Evolutionary conservation across 1,284 basidiomycete genomes (phyloP), one percentile per base, ranked within the genome.

Genomic region (Meira miltonrushii): DNA sequence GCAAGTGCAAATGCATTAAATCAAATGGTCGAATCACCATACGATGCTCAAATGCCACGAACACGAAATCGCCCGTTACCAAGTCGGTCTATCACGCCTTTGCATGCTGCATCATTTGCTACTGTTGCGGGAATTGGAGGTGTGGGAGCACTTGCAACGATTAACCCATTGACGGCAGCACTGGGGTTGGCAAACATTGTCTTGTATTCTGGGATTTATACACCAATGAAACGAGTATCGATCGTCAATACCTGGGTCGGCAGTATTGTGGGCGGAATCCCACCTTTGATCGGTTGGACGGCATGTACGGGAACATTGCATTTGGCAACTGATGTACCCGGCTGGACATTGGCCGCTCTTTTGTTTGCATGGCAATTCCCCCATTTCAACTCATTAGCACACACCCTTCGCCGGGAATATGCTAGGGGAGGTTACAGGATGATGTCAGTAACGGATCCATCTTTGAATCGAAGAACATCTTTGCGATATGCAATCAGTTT

Each of bases 321-420:
- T 68, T 88, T 89, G 0, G 64, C 86, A 54, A 47, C 64, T 1
- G 72, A 78, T 53, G 59, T 72, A 4, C 67, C 69, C 11, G 74
- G 55, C 5, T 76, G 74, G 74, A 56, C 69, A 21, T 60, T 78
- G 0, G 74, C 68, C 1, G 68, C 63, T 2, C 54, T 78, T 28
- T 84, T 97, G 12, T 99, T 88, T 80, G 89, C 88, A 60, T 99
- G 95, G 95, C 95, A 99, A 77, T 98, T 98, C 79, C 94, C 95
- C 17, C 95, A 98, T 79, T 98, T 99, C 82, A 97, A 95, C 80
- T 81, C 91, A 1, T 83, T 98, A n/a, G 87, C 92, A 2, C 85
- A 96, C 79, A 83, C 92, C 52, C 85, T 95, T 12, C 85, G 92
- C 25, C 86, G 85, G 15, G 88, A 89, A 38, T 99, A 99, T 79